Conservation (phyloP, 73 alveolate species). For the Urostyla sp. region DNA sequence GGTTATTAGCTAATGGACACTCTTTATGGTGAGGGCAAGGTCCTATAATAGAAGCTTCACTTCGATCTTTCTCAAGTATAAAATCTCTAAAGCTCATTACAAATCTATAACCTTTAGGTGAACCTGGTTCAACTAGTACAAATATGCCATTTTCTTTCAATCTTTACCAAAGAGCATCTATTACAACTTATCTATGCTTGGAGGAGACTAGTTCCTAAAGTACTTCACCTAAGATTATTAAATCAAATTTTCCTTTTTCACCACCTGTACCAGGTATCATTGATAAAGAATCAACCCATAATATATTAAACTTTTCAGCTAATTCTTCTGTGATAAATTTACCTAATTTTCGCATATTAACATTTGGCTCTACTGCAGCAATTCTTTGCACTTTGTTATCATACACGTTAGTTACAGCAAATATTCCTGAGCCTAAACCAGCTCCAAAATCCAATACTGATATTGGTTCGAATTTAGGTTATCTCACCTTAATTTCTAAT, state of each 20-base stretch:
- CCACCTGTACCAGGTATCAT: slow-evolving; percentile 79
- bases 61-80: slow-evolving; percentile 64
- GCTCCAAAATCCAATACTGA: slow-evolving; percentile 81
- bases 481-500: slow-evolving; percentile 57
- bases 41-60: slow-evolving; percentile 74
- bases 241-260: slow-evolving; percentile 77
- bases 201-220: slow-evolving; percentile 78
- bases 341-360: slow-evolving; percentile 82
- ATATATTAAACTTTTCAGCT: slow-evolving; percentile 57
- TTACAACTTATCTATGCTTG: slow-evolving; percentile 55
- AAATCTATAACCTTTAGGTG: slow-evolving; percentile 87
- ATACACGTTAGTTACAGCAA: slow-evolving; percentile 63
- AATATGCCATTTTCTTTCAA: slow-evolving; percentile 76
- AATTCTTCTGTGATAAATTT: slow-evolving; percentile 69
- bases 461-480: slow-evolving; percentile 60
- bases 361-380: slow-evolving; percentile 83
- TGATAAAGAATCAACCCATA: slow-evolving; percentile 74
- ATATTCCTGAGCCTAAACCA: slow-evolving; percentile 79
- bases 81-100: slow-evolving; percentile 71
- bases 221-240: slow-evolving; percentile 75
- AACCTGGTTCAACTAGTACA: slow-evolving; percentile 79
- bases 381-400: slow-evolving; percentile 44
- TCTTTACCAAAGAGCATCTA: slow-evolving; percentile 74
- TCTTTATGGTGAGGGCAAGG: slow-evolving; percentile 85
- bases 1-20: slow-evolving; percentile 87